Percentiles rank a stretch among this genome's conserved stretches.
phyloP scores from a whole-genome alignment of 441 rosid genomes.

The Euphorbia celastroides region DNA sequence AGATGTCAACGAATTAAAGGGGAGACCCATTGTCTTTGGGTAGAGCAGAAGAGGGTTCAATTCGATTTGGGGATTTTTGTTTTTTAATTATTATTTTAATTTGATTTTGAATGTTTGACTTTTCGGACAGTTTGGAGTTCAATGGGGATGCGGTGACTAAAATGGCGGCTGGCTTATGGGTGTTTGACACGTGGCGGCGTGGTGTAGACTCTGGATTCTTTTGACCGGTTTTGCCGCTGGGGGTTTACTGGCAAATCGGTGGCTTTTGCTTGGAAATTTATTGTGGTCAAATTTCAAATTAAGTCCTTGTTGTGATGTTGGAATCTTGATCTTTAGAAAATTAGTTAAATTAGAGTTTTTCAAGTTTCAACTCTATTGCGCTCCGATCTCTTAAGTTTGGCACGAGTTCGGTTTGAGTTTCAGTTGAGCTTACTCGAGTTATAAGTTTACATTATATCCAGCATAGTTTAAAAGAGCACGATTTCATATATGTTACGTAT shows the following conservation, averaged over 20 bases:
- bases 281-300: not conserved
- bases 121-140: not conserved
- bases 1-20: slow-evolving; percentile 1
- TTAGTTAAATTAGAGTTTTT: no score
- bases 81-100: not conserved
- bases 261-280: not conserved
- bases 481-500: no score
- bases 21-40: slow-evolving; percentile 10
- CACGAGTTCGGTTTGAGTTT: no score
- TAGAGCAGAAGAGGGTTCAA: not conserved
- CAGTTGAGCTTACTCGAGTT: no score
- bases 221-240: not conserved
- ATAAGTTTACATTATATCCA: no score
- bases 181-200: slow-evolving; percentile 3
- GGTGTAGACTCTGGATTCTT: not conserved
- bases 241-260: not conserved
- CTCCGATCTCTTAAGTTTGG: no score
- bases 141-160: not conserved
- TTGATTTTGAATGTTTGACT: not conserved
- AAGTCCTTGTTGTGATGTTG: not conserved
- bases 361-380: no score
- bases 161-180: slow-evolving; percentile 8
- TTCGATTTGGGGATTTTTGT: not conserved
- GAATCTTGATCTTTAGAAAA: not conserved
- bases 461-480: no score